These are phyloP conservation scores for Phyllostachys edulis DNA, from an alignment of 176 grass and related monocot species.

Conservation along the genomic window DNA sequence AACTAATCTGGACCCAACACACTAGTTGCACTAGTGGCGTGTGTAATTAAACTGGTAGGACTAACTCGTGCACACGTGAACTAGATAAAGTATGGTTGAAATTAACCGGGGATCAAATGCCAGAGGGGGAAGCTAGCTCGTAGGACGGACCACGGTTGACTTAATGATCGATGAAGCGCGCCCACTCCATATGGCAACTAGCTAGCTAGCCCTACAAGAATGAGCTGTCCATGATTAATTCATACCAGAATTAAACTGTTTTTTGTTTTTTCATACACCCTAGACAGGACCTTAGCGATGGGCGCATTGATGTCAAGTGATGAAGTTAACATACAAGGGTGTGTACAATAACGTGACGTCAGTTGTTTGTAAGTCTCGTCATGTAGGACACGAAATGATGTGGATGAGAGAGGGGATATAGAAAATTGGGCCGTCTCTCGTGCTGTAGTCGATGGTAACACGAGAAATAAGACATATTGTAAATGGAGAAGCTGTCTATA, in stretches of 20 bases:
- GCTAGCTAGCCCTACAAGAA: not conserved
- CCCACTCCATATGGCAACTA: not conserved
- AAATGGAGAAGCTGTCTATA: no score
- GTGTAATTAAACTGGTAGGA: not conserved
- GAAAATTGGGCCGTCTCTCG: no score
- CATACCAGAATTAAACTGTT: no score
- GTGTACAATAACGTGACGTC: no score
- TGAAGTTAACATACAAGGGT: not conserved
- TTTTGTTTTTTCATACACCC: no score
- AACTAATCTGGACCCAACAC: not conserved
- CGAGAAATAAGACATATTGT: no score
- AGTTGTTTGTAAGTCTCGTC: no score
- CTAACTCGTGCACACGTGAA: constrained; percentile 19
- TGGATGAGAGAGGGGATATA: no score
- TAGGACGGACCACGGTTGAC: not conserved
- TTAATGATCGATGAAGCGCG: not conserved
- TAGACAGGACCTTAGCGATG: no score
- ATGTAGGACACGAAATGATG: no score
- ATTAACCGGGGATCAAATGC: not conserved
- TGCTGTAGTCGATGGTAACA: no score
- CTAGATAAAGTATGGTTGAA: not conserved
- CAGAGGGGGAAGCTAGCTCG: not conserved
- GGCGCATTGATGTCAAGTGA: no score
- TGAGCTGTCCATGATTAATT: not conserved
- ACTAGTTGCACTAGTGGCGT: not conserved